Percentiles rank a stretch among this genome's conserved stretches.
Evolutionary conservation across 2,329 filamentous ascomycete genomes (phyloP).

Genomic region (Scedosporium minutisporum): DNA sequence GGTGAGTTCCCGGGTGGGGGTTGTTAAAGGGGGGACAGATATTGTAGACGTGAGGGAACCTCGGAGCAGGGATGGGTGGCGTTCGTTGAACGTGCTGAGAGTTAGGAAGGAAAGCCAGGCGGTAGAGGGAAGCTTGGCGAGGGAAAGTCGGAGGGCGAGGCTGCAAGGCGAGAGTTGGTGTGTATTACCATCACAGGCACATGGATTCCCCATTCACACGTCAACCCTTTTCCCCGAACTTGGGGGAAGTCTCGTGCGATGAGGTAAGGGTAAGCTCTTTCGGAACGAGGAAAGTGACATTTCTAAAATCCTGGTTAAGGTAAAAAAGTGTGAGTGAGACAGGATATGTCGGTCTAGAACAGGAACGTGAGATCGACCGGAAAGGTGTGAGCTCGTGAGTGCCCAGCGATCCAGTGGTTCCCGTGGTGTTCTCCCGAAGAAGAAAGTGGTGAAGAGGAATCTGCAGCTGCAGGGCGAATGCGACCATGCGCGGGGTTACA

Average conservation of each 20-base stretch:
- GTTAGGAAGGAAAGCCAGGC: too few relatives aligned
- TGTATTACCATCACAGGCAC: neutral
- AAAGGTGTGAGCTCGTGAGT: neutral
- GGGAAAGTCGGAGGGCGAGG: neutral
- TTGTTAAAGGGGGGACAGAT: neutral
- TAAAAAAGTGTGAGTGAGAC: neutral
- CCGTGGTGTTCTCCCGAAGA: neutral
- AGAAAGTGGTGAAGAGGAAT: neutral
- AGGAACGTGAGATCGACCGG: neutral
- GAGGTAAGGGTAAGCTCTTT: neutral
- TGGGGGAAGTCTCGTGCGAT: neutral
- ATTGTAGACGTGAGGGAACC: neutral
- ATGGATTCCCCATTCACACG: neutral
- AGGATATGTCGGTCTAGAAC: neutral
- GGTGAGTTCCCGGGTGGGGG: neutral
- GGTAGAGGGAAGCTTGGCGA: neutral
- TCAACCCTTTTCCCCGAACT: neutral
- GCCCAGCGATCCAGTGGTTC: neutral
- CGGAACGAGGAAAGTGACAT: neutral
- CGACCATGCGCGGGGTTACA: neutral
- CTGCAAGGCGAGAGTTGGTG: neutral
- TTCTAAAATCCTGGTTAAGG: neutral
- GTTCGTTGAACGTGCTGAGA: too few relatives aligned
- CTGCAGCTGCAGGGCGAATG: neutral
- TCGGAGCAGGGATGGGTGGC: too few relatives aligned